Evolutionary conservation across 2,329 filamentous ascomycete species (phyloP).

Genomic region (Cladophialophora exuberans): DNA sequence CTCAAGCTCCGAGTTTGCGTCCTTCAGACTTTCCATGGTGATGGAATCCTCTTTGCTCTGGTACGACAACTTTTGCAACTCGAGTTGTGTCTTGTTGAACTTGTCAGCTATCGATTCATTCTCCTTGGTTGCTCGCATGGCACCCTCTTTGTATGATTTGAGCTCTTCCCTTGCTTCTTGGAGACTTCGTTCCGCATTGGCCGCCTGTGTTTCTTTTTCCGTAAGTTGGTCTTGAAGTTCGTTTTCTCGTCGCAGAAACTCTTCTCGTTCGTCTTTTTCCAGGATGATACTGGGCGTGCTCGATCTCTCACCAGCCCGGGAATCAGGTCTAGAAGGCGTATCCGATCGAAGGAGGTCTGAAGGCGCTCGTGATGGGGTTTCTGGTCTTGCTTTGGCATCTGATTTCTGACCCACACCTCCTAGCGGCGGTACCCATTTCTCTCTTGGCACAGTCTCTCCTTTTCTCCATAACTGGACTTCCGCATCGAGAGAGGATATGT

Average conservation of each 20-base stretch:
- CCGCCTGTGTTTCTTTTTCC: conserved; percentile 84
- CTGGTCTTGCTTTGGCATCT: conserved; percentile 48
- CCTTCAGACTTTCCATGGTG: conserved; percentile 96
- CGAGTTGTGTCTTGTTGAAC: conserved; percentile 93
- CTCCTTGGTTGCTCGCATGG: conserved; percentile 79
- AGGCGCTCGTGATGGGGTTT: conserved; percentile 62
- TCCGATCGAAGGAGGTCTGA: conserved; percentile 55
- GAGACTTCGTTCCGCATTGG: conserved; percentile 76
- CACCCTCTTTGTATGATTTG: conserved; percentile 79
- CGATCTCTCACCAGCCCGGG: conserved; percentile 74
- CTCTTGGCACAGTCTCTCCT: conserved; percentile 85
- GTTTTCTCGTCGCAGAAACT: conserved; percentile 92
- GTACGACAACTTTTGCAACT: conserved; percentile 91
- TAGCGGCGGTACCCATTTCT: conserved; percentile 77
- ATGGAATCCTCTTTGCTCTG: conserved; percentile 97
- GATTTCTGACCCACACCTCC: conserved; percentile 47
- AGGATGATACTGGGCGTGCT: conserved; percentile 84
- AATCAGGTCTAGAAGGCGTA: conserved; percentile 62
- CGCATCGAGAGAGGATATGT: conserved; percentile 79
- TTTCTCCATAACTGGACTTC: conserved; percentile 87
- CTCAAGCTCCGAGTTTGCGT: conserved; percentile 92
- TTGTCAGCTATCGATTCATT: conserved; percentile 86
- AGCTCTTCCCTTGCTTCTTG: conserved; percentile 86
- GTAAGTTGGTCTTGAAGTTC: conserved; percentile 95
- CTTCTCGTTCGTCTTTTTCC: conserved; percentile 95